Evolutionary conservation across 345 rosid genomes (phyloP).

Genomic region (Hevea brasiliensis): DNA sequence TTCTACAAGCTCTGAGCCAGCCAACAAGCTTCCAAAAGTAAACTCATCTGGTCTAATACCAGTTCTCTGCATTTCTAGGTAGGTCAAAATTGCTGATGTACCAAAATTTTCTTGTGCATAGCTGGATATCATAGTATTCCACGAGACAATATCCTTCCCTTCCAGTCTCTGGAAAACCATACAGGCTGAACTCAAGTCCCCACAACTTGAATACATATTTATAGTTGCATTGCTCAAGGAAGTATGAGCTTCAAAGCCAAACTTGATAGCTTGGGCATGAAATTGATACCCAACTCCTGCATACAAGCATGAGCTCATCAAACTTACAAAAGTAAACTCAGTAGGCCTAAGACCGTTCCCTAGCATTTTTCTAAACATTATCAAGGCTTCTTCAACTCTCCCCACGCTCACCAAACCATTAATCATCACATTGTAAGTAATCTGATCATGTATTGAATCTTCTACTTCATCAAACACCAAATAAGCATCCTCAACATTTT

Average conservation of each 20-base stretch:
- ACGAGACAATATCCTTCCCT: slow-evolving; percentile 66
- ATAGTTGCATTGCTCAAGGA: slow-evolving; percentile 59
- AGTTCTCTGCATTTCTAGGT: slow-evolving; percentile 45
- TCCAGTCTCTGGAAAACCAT: slow-evolving; percentile 47
- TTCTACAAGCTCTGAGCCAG: slow-evolving; percentile 44
- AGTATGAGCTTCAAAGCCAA: slow-evolving; percentile 54
- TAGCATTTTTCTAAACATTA: slow-evolving; percentile 51
- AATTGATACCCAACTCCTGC: slow-evolving; percentile 40
- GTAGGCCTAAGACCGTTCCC: slow-evolving; percentile 52
- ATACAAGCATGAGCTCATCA: slow-evolving; percentile 51
- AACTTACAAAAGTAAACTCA: slow-evolving; percentile 54
- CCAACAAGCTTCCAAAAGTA: slow-evolving; percentile 70
- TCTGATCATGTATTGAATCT: slow-evolving; percentile 40
- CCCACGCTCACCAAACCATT: slow-evolving; percentile 52
- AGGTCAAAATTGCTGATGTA: slow-evolving; percentile 42
- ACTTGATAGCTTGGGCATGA: slow-evolving; percentile 52
- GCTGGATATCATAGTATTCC: slow-evolving; percentile 73
- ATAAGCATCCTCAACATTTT: slow-evolving; percentile 36
- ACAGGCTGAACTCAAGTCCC: slow-evolving; percentile 38
- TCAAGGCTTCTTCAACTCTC: slow-evolving; percentile 41
- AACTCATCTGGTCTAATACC: slow-evolving; percentile 65
- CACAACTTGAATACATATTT: slow-evolving; percentile 54
- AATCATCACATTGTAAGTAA: slow-evolving; percentile 70
- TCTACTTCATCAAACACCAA: slow-evolving; percentile 52
- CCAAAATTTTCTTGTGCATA: slow-evolving; percentile 49